A percentile compares a stretch with the other conserved stretches of the same genome.
Evolutionary conservation across 495 filamentous ascomycete species (phyloP).

Genomic region (Aspergillus nidulans): DNA sequence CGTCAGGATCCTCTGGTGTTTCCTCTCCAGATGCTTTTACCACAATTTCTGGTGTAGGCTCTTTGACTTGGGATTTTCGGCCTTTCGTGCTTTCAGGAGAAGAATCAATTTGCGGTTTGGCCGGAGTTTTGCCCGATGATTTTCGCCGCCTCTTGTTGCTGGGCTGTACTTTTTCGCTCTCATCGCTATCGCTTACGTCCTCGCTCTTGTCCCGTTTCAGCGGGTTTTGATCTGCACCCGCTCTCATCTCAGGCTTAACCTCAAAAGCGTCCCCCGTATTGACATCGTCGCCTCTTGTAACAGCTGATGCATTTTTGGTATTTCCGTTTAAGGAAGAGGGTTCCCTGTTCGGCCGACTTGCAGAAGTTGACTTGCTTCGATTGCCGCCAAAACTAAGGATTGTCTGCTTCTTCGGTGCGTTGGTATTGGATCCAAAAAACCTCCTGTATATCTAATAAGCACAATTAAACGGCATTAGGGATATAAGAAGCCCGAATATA

Average conservation of each 20-base stretch:
- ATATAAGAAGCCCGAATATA: background rate
- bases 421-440: constrained; percentile 41
- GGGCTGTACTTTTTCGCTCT: constrained; percentile 51
- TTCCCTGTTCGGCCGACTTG: constrained; percentile 8
- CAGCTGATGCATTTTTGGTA: constrained; percentile 7
- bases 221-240: constrained; percentile 23
- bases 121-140: constrained; percentile 8
- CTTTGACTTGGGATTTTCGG: constrained; percentile 13
- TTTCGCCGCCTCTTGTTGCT: constrained; percentile 41
- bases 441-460: constrained; percentile 23
- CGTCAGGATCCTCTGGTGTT: constrained; percentile 32
- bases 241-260: constrained; percentile 18
- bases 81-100: constrained; percentile 23
- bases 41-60: constrained; percentile 19
- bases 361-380: constrained; percentile 26
- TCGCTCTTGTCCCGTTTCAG: constrained; percentile 40
- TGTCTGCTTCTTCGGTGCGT: constrained; percentile 63
- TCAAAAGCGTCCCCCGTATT: constrained; percentile 27
- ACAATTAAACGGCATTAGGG: background rate
- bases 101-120: constrained; percentile 23
- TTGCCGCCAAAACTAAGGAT: constrained; percentile 60
- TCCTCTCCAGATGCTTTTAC: constrained; percentile 37
- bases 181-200: constrained; percentile 40
- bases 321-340: background rate
- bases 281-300: constrained; percentile 40